Percentiles rank a stretch among this genome's conserved stretches.
These are phyloP conservation scores for Tylopilus plumbeoviolaceoides DNA, from an alignment of 768 basidiomycete species.

Conservation along the genomic window DNA sequence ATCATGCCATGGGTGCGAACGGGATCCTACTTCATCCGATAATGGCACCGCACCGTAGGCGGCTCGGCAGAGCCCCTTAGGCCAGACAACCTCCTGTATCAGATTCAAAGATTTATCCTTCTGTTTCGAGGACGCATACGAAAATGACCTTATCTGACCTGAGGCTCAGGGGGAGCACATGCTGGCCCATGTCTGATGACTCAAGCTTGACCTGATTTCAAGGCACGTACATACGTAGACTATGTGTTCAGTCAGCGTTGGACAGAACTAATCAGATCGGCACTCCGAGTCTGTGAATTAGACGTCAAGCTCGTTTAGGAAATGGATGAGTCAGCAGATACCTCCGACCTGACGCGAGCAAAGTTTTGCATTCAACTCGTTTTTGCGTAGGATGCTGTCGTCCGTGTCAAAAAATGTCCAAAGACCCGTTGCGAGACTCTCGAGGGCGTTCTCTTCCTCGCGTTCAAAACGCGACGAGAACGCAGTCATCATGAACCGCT, in stretches of 20 bases:
- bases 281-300: neutral
- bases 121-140: no score
- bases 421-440: conserved; percentile 11
- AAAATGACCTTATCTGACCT: no score
- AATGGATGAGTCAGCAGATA: conserved; percentile 15
- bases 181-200: no score
- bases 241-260: no score
- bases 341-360: neutral
- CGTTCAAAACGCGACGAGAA: conserved; percentile 37
- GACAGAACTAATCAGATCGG: neutral
- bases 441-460: conserved; percentile 38
- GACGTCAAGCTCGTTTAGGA: neutral
- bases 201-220: no score
- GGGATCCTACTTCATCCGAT: no score
- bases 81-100: no score
- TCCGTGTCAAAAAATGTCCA: conserved; percentile 18
- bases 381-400: conserved; percentile 18
- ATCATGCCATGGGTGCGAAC: neutral
- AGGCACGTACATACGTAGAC: no score
- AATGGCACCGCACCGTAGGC: no score
- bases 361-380: neutral
- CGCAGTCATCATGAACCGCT: conserved; percentile 56
- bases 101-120: no score
- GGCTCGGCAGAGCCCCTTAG: no score
- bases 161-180: no score